Conservation (phyloP, 1,139 yeast species). For the Geotrichum siamense region DNA sequence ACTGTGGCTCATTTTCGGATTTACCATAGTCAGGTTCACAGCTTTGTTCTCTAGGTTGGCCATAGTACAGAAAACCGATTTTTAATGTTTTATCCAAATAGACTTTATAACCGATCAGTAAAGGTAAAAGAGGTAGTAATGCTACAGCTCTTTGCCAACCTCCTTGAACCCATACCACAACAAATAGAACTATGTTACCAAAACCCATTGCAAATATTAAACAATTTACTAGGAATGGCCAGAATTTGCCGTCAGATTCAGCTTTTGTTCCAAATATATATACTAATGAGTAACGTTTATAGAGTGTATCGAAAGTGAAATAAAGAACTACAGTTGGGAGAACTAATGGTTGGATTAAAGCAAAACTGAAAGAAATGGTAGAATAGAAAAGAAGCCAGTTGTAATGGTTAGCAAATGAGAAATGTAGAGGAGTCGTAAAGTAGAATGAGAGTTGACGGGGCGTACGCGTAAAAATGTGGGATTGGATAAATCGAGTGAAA, state of each 20-base stretch:
- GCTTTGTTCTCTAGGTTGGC: too few relatives aligned
- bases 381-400: slow-evolving; percentile 36
- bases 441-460: slow-evolving; percentile 35
- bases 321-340: slow-evolving; percentile 33
- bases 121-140: slow-evolving; percentile 31
- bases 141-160: slow-evolving; percentile 33
- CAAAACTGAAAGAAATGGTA: slow-evolving; percentile 37
- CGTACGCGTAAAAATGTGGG: slow-evolving; percentile 32
- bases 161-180: slow-evolving; percentile 38
- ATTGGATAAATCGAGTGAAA: slow-evolving; percentile 28
- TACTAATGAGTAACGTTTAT: slow-evolving; percentile 35
- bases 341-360: slow-evolving; percentile 38
- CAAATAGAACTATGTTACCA: slow-evolving; percentile 35
- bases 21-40: not conserved
- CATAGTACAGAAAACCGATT: not conserved
- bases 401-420: slow-evolving; percentile 34
- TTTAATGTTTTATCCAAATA: not conserved
- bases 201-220: slow-evolving; percentile 33
- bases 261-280: slow-evolving; percentile 37
- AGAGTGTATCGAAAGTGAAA: slow-evolving; percentile 31
- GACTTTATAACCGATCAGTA: slow-evolving; percentile 32
- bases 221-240: slow-evolving; percentile 37
- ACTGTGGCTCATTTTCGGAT: too few relatives aligned
- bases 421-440: slow-evolving; percentile 36
- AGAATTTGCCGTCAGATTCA: slow-evolving; percentile 37